phyloP scores from a whole-genome alignment of 1,284 basidiomycete species.

The Afroboletus lepidellus region DNA sequence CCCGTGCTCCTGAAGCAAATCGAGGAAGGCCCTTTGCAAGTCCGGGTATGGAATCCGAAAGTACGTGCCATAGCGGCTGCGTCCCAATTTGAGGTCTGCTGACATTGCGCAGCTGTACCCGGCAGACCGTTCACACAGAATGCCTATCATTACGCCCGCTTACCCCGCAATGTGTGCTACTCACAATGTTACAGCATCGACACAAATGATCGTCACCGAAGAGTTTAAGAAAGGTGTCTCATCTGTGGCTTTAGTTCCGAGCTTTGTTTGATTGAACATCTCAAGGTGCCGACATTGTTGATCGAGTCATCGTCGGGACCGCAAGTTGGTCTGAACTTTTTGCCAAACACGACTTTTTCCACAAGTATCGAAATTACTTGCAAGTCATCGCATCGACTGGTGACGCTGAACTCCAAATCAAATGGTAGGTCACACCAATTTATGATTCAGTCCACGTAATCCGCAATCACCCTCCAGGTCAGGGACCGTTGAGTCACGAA shows the following conservation, averaged over 20 bases:
- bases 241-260: not conserved
- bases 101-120: slow-evolving; percentile 73
- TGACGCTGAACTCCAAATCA: slow-evolving; percentile 83
- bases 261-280: slow-evolving; percentile 3
- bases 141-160: slow-evolving; percentile 99
- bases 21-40: slow-evolving; percentile 90
- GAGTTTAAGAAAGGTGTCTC: slow-evolving; percentile 87
- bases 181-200: slow-evolving; percentile 95
- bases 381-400: slow-evolving; percentile 94
- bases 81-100: not conserved
- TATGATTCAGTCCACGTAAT: slow-evolving; percentile 2
- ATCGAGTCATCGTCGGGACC: slow-evolving; percentile 84
- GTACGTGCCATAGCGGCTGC: slow-evolving; percentile 38
- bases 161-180: slow-evolving; percentile 99
- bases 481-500: slow-evolving; percentile 95
- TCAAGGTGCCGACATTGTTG: slow-evolving; percentile 87
- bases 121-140: slow-evolving; percentile 89
- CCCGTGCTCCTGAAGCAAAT: slow-evolving; percentile 96
- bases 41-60: slow-evolving; percentile 98
- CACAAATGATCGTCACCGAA: slow-evolving; percentile 94
- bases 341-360: slow-evolving; percentile 94
- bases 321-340: slow-evolving; percentile 93
- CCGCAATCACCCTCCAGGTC: slow-evolving; percentile 54
- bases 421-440: slow-evolving; percentile 66
- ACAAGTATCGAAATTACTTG: slow-evolving; percentile 97